Base-by-base conservation (phyloP, 306 rosid species). In the Dryas alaskensis region DNA sequence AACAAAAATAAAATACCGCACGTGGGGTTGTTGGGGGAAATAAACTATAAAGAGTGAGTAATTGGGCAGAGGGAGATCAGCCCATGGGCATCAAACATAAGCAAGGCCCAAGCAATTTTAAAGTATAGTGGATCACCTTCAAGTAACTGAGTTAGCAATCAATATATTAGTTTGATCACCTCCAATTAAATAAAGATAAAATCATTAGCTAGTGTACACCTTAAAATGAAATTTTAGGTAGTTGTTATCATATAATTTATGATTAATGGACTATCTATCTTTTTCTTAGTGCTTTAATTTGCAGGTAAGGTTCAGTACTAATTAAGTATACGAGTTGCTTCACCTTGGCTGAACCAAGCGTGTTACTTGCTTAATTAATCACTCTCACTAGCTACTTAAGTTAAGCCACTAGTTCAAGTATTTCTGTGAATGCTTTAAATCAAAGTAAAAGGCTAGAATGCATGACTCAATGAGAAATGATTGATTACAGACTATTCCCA, bases 401-500 rank as follows among this genome's bases (percentile, higher is more conserved):
- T 69, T 17, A 43, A 64, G 60, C 51, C 6, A 25, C 60, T 73
- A 27, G 45, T 69, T 67, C 8, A 5, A 8, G 8, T 58, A 9
- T n/a, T 42, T 47, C 59, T 46, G 65, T 27, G 48, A 72, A 76
- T 72, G 80, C 88, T 85, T 82, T 47, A 76, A 76, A 70, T 17
- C 49, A 81, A 82, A 82, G 88, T 82, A 76, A 84, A 68, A 55
- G 16, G 25, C 37, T 31, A 62, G 14, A 31, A 27, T 13, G 8
- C 5, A 16, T 14, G 31, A 14, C 17, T 37, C 12, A 6, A 49
- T 44, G 22, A 40, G 67, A 65, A 78, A 75, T 79, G 80, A 78
- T 72, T 74, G 81, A 75, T 76, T 79, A 76, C 50, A 12, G 82
- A 82, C 67, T 82, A 76, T 70, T 73, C 74, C 64, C 69, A 76